Evolutionary conservation across 306 rosid genomes (phyloP), one percentile per base, ranked within the genome.

Genomic region (Malus orientalis): DNA sequence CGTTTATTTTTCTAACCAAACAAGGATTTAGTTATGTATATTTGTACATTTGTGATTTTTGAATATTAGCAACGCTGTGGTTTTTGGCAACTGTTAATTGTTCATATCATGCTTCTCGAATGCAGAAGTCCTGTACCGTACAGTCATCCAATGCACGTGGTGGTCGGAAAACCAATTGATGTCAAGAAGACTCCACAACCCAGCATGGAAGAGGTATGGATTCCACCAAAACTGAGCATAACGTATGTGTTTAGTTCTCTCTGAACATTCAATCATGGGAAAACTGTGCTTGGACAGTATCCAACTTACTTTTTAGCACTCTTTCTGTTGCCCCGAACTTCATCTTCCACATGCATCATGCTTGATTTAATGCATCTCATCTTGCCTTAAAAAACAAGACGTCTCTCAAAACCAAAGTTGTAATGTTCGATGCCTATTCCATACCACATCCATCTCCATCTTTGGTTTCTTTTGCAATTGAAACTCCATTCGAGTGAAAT

Each of bases 151-250:
- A 88, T 94, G 96, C 88, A 89, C 75, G 91, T 91, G 81, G 96
- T 86, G 23, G 97, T 94, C 59, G 98, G 98, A 38, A 88, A 78
- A 76, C 97, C 98, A 73, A 94, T 91, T 57, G 89, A 86, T 79
- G 32, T 91, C 42, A 77, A 80, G 70, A 89, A 82, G 84, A 94
- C 82, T 86, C 91, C 93, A 75, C 86, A 90, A 40, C 98, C 98
- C 73, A 81, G 93, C 25, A 58, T 59, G 65, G 96, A 85, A 61
- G 85, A 88, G 89, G 91, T 85, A 83, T 62, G 38, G 11, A 69
- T 68, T 70, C 71, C 27, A 9, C 54, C n/a, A 9, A 29, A 42
- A 44, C 38, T 23, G 40, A 49, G 45, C 67, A 12, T 59, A 38
- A 8, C 25, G 67, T 58, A 38, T 57, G 33, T 58, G 36, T 73